Percentiles rank a stretch among this genome's conserved stretches.
Evolutionary conservation across 495 filamentous ascomycete species (phyloP).

Genomic region (Aspergillus avenaceus): DNA sequence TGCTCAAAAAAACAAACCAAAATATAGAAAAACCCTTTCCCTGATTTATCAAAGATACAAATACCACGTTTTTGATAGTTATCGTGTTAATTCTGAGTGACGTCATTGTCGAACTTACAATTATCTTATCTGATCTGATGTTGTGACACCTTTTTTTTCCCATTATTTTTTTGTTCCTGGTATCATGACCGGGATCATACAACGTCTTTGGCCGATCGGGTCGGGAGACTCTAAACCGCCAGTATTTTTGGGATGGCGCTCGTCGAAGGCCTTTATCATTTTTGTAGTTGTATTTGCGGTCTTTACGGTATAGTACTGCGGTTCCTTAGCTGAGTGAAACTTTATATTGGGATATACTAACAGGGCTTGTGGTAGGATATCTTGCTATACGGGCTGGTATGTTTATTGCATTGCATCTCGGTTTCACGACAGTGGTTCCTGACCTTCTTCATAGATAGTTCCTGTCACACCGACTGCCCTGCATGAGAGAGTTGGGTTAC

Average conservation of each 20-base stretch:
- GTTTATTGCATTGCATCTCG: constrained; percentile 3
- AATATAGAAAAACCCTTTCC: no score
- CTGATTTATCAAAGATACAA: neutral
- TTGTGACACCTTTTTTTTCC: neutral
- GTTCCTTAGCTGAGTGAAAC: neutral
- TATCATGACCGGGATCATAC: neutral
- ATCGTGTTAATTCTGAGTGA: no score
- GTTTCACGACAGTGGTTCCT: neutral
- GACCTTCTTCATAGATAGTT: constrained; percentile 49
- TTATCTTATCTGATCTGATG: neutral
- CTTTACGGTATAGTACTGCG: constrained; percentile 38
- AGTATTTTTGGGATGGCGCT: constrained; percentile 19
- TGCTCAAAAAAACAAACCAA: no score
- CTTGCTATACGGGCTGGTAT: constrained; percentile 70
- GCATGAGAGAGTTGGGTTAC: constrained; percentile 52
- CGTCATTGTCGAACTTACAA: neutral
- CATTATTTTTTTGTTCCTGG: neutral
- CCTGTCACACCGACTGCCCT: constrained; percentile 84
- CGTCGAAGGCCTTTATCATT: constrained; percentile 45
- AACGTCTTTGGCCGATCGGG: neutral
- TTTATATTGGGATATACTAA: neutral
- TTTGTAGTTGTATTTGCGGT: constrained; percentile 50
- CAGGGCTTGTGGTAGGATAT: constrained; percentile 51
- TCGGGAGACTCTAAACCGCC: constrained; percentile 1
- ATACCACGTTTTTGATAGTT: no score